Evolutionary conservation across 306 rosid genomes (phyloP), one percentile per base, ranked within the genome.

Genomic region (Prosopis cineraria): DNA sequence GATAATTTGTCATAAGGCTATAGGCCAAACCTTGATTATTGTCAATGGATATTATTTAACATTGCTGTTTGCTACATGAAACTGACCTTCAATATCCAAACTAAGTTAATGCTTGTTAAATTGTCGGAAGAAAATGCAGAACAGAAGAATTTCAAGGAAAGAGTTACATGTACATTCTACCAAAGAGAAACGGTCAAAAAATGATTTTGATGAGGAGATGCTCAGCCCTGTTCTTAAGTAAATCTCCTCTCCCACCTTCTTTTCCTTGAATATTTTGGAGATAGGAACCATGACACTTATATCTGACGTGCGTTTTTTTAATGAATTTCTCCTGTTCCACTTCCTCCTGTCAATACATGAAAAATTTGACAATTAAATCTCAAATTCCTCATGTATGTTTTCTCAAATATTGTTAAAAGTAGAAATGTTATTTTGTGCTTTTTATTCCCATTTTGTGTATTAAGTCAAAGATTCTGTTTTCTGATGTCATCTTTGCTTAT

Each of bases 161-260:
- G 83, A 60, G 63, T 44, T 77, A 55, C 84, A 52, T 6, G 86
- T 81, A 70, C 78, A 81, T 70, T 58, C 37, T 41, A 29, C 36
- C 3, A 76, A 73, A 63, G 83, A 71, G 55, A 66, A 27, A 62
- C 40, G 72, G 56, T 50, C 83, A 22, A 79, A 70, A 43, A 82
- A 89, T 73, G 86, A 62, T 72, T 85, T 83, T 20, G 91, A 85
- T 81, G 85, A 87, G 68, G 91, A 89, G 77, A 56, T 81, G 53
- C 88, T 89, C 70, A 79, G 83, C 73, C 84, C 93, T 45, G 73
- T 87, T 76, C 76, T 82, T 76, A 85, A 84, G 96, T 89, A 87
- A 89, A 72, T 75, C 56, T 81, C 69, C 47, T 47, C 70, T 52
- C 50, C 63, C 29, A 29, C 67, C 64, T 80, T n/a, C n/a, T n/a